phyloP scores from a whole-genome alignment of 768 basidiomycete genomes.

The Amanita molliuscula region DNA sequence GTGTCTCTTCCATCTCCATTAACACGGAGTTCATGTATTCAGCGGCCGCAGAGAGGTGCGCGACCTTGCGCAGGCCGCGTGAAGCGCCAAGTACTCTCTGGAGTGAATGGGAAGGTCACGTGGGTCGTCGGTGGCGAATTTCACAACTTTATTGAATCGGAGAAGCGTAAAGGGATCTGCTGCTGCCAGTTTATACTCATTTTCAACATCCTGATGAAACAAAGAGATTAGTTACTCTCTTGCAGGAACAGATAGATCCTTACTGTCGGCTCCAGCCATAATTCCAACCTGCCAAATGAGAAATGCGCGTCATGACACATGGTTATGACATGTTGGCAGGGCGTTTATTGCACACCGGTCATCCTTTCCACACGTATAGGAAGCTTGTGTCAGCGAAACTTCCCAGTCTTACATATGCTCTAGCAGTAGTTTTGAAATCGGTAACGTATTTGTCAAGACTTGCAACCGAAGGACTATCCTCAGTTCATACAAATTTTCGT shows the following conservation, averaged over 20 bases:
- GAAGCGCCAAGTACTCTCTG: slow-evolving; percentile 17
- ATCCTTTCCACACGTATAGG: too few relatives aligned
- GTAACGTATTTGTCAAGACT: too few relatives aligned
- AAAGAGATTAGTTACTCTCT: background rate
- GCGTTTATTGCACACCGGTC: too few relatives aligned
- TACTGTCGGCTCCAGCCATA: slow-evolving; percentile 7
- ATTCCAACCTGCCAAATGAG: slow-evolving; percentile 3
- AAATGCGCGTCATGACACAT: background rate
- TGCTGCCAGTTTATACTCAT: background rate
- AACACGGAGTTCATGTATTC: slow-evolving; percentile 19
- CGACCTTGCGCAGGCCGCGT: slow-evolving; percentile 24
- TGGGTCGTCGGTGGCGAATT: slow-evolving; percentile 1
- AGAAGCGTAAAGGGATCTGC: background rate
- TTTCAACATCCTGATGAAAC: slow-evolving; percentile 1
- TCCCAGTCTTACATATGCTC: too few relatives aligned
- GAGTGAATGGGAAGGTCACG: slow-evolving; percentile 14
- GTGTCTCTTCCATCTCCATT: slow-evolving; percentile 14
- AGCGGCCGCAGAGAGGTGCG: slow-evolving; percentile 24
- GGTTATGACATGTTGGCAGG: slow-evolving; percentile 8
- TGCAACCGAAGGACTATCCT: too few relatives aligned
- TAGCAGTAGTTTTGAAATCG: too few relatives aligned
- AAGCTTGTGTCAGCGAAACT: too few relatives aligned
- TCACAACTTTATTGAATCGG: background rate
- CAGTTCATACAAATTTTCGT: too few relatives aligned
- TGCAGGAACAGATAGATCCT: background rate